These are phyloP conservation scores for Avena eriantha DNA, from an alignment of 176 grass and related monocot species.

Conservation along the genomic window DNA sequence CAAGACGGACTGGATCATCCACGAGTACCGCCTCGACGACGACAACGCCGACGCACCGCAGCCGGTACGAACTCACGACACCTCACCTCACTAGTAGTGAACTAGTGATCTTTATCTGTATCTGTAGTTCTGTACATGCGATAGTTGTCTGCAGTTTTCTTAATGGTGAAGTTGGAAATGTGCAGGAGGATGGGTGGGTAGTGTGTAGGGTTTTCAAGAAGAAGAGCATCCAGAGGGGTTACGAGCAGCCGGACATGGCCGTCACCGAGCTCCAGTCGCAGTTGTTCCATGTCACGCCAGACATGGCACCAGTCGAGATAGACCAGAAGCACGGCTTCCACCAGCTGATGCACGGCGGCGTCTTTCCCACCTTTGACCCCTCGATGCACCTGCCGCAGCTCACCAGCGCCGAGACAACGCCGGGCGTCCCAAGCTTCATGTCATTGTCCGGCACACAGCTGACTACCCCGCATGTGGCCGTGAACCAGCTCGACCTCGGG, in stretches of 20 bases:
- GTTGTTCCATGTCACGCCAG: constrained; percentile 6
- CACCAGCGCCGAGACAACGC: constrained; percentile 47
- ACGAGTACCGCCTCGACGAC: constrained; percentile 84
- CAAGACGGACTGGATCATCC: constrained; percentile 84
- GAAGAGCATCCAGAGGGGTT: constrained; percentile 64
- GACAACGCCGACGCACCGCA: not conserved
- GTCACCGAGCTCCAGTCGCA: constrained; percentile 49
- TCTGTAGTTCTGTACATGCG: not conserved
- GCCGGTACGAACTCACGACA: not conserved
- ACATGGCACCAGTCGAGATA: not conserved
- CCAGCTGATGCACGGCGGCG: constrained; percentile 44
- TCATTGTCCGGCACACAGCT: not conserved
- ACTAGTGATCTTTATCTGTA: too few relatives aligned
- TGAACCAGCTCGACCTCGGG: constrained; percentile 52
- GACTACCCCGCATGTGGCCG: not conserved
- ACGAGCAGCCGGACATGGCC: constrained; percentile 47
- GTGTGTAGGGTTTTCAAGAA: constrained; percentile 83
- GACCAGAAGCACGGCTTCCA: constrained; percentile 66
- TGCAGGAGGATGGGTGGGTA: constrained; percentile 74
- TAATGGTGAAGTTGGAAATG: constrained; percentile 17
- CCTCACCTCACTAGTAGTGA: too few relatives aligned
- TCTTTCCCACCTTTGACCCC: constrained; percentile 51
- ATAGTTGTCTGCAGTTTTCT: not conserved
- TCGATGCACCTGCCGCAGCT: constrained; percentile 81
- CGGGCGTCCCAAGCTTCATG: constrained; percentile 14